Base-by-base conservation (phyloP, 306 rosid genomes). In the Lupinus albus region DNA sequence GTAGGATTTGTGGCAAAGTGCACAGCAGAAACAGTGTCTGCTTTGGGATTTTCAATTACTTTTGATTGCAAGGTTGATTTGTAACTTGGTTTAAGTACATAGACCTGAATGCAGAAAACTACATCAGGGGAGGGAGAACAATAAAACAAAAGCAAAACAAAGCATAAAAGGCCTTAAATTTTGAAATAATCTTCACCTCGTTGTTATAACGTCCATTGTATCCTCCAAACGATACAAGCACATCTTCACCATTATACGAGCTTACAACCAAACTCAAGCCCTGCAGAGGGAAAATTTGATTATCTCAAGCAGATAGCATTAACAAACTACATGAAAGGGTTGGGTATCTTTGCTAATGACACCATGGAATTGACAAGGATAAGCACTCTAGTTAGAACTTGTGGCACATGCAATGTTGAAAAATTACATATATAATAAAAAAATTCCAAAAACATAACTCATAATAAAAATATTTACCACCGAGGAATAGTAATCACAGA, bases 41-140 rank as follows among this genome's bases (percentile, higher is more conserved):
- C 91, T 46, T 81, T 70, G n/a, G 83, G 78, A 54, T 68, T 83
- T 73, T 82, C 87, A 21, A 50, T 59, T 76, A 77, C 62, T 77
- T 83, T 86, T 53, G 97, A 70, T 74, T 75, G 97, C 89, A 86
- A 79, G 78, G 87, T 83, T 76, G 97, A 86, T 84, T 83, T 91
- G 82, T 88, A 89, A 84, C 97, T 91, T 64, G 94, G 91, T 83
- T 85, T 91, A 53, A 91, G 91, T 76, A 91, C 85, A 53, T 79
- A 78, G 77, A 88, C 91, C 96, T 91, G 77, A 79, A 63, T 35
- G 25, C 28, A 46, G 72, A 9, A 81, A 75, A 17, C 57, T 55
- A 59, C 57, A 67, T 76, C 67, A 72, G 71, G 50, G 28, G 49
- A 73, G 15, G 52, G 63, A 71, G 70, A 50, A 76, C 33, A 36